These are phyloP conservation scores for Scenedesmus sp. DNA, from an alignment of 163 green algal genomes.

Conservation along the genomic window DNA sequence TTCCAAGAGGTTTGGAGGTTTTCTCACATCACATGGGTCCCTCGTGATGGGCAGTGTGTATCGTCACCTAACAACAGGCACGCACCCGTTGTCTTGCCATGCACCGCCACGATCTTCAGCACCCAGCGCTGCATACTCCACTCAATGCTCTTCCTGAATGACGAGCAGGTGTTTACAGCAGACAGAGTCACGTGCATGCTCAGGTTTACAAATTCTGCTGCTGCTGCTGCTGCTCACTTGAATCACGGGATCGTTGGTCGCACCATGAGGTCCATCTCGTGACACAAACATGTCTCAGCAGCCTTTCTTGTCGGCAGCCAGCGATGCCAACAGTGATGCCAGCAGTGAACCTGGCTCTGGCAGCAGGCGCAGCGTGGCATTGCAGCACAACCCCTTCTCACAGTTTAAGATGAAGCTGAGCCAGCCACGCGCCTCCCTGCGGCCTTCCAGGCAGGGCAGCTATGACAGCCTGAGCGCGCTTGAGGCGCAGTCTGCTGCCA, in stretches of 20 bases:
- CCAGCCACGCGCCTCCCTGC: background rate
- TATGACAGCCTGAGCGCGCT: background rate
- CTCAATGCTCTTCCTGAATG: background rate
- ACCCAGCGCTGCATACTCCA: background rate
- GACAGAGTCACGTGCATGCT: background rate
- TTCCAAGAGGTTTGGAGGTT: too few species aligned
- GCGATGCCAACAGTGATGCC: background rate
- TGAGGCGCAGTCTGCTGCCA: background rate
- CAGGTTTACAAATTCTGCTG: background rate
- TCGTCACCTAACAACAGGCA: background rate
- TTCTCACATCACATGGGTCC: too few species aligned
- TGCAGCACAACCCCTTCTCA: background rate
- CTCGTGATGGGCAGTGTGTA: background rate
- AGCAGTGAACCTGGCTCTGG: background rate
- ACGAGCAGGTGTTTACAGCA: background rate
- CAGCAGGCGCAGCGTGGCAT: background rate
- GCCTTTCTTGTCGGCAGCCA: background rate
- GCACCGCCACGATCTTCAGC: background rate
- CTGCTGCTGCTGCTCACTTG: constrained; percentile 3
- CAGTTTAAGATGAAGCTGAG: background rate
- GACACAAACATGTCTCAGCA: background rate
- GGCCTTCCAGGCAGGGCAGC: background rate
- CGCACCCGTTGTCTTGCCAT: background rate
- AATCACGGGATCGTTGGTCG: background rate
- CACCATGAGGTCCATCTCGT: background rate